Evolutionary conservation across 2,329 filamentous ascomycete genomes (phyloP), one percentile per base, ranked within the genome.

Genomic region (Coniochaeta sp.): DNA sequence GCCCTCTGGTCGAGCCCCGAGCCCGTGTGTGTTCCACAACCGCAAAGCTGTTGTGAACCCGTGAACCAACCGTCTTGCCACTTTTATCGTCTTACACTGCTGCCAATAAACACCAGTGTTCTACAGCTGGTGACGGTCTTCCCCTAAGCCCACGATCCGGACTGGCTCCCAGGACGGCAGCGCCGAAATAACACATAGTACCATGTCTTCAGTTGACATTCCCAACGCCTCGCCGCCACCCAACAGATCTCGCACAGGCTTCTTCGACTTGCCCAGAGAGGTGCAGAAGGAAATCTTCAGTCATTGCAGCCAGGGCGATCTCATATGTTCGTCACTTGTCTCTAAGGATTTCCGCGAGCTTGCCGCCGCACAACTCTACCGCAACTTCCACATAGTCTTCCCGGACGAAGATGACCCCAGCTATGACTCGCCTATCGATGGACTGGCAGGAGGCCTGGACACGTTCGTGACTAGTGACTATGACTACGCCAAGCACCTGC

Each of bases 391-490:
- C 66, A 85, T 87, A 63, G 74, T 85, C 59, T 86, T 88, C 67
- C 79, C 81, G n/a, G 82, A 85, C 61, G 80, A 84, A 58, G 81
- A 85, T 64, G 80, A 83, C 61, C 69, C 75, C 1, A 71, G 70
- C 43, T 80, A 77, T 65, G 81, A 84, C 56, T 78, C 76, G 0
- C 76, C 78, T n/a, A 80, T 84, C 57, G 83, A 86, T 64, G 77
- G 79, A 5, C 76, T 88, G 36, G 81, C 84, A 1, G 77, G 77
- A 24, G 81, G 83, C 3, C 76, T 88, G 56, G 80, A 87, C 60
- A 87, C 85, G 4, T 81, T 88, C 59, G 81, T 79, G 33, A 83
- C 83, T 0, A 87, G 84, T 74, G 79, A 86, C 33, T 86, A 87
- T 72, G 77, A 87, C 70, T 87, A 88, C 72, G 82, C 82, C 28